Evolutionary conservation across 805 yeast genomes (phyloP).

Genomic region (Ogataea ramenticola): DNA sequence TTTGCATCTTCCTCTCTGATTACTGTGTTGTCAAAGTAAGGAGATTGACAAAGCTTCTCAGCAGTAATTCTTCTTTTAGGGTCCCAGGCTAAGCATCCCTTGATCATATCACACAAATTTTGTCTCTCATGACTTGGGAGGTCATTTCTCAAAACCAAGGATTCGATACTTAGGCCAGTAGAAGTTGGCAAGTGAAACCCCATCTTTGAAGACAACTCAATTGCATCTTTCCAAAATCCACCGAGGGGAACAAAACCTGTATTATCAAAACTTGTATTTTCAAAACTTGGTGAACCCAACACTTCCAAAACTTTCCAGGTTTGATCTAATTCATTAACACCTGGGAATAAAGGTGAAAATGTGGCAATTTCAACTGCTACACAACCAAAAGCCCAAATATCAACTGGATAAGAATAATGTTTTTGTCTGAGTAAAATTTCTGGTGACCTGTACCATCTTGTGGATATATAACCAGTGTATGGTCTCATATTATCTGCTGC

Average conservation of each 20-base stretch:
- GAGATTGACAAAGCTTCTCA: constrained; percentile 37
- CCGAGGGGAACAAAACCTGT: constrained; percentile 40
- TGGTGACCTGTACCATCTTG: constrained; percentile 84
- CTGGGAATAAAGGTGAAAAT: constrained; percentile 78
- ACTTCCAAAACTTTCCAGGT: constrained; percentile 56
- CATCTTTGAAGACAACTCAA: constrained; percentile 38
- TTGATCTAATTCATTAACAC: constrained; percentile 74
- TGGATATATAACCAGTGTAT: constrained; percentile 72
- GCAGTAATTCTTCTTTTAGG: constrained; percentile 59
- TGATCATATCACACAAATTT: constrained; percentile 35
- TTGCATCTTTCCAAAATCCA: constrained; percentile 69
- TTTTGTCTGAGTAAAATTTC: constrained; percentile 64
- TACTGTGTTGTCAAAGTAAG: constrained; percentile 45
- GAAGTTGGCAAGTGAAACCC: constrained; percentile 52
- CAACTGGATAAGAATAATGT: constrained; percentile 61
- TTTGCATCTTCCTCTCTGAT: constrained; percentile 9
- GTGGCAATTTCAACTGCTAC: constrained; percentile 70
- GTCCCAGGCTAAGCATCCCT: constrained; percentile 66
- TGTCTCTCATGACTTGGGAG: constrained; percentile 26
- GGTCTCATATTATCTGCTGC: constrained; percentile 43
- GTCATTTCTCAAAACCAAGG: constrained; percentile 39
- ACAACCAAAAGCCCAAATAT: constrained; percentile 82
- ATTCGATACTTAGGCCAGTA: constrained; percentile 41
- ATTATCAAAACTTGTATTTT: constrained; percentile 25
- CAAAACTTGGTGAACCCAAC: constrained; percentile 60